phyloP scores from a whole-genome alignment of 257 asterid species.

The Scutellaria galericulata region DNA sequence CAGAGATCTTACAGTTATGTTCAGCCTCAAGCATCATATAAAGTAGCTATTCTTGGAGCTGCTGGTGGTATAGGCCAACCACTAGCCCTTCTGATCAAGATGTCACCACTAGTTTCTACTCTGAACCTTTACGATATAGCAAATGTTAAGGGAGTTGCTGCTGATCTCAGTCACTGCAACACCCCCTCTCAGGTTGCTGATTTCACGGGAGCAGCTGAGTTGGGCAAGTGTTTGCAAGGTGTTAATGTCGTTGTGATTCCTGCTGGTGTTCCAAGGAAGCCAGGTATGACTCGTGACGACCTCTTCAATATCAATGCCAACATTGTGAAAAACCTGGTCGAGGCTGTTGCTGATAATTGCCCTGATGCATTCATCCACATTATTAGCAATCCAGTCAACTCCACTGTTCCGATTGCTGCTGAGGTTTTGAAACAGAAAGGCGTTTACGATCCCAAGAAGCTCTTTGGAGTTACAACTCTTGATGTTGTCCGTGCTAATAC shows the following conservation, averaged over 20 bases:
- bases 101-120: conserved; percentile 82
- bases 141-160: conserved; percentile 85
- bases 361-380: conserved; percentile 86
- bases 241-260: conserved; percentile 80
- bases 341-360: conserved; percentile 83
- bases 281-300: conserved; percentile 92
- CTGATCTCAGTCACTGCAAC: conserved; percentile 91
- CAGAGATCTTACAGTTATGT: conserved; percentile 45
- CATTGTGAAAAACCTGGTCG: conserved; percentile 71
- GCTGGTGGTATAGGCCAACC: conserved; percentile 94
- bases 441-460: conserved; percentile 77
- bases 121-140: conserved; percentile 79
- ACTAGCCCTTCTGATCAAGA: conserved; percentile 75
- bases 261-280: conserved; percentile 91
- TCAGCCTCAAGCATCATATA: conserved; percentile 86
- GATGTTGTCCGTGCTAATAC: conserved; percentile 88
- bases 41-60: conserved; percentile 87
- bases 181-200: conserved; percentile 75
- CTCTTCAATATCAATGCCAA: conserved; percentile 81
- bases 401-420: conserved; percentile 87
- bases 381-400: conserved; percentile 88
- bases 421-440: conserved; percentile 82
- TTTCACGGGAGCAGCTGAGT: conserved; percentile 71
- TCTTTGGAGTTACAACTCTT: conserved; percentile 83
- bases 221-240: conserved; percentile 67